Conservation (phyloP, 148 eudicot genomes). For the Rhododendron simsii region DNA sequence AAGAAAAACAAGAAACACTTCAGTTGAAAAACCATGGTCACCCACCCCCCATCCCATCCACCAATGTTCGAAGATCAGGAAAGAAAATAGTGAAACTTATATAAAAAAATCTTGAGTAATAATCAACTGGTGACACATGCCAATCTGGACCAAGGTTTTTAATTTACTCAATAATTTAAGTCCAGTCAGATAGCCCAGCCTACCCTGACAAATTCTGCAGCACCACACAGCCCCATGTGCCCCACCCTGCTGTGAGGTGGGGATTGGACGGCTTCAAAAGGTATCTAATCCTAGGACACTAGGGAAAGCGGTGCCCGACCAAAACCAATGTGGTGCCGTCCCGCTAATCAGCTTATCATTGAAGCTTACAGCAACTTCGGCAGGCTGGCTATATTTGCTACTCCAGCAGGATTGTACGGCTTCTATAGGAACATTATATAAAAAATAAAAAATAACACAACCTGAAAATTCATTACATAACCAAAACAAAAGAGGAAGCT, state of each 20-base stretch:
- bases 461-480: background rate
- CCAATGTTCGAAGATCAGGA: background rate
- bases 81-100: background rate
- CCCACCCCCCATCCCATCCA: background rate
- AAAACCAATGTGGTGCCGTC: background rate
- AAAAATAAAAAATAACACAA: background rate
- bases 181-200: background rate
- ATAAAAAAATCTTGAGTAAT: background rate
- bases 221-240: background rate
- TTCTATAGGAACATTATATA: background rate
- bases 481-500: background rate
- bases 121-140: background rate
- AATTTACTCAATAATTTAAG: background rate
- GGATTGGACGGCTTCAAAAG: background rate
- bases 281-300: background rate
- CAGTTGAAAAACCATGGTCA: background rate
- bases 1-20: background rate
- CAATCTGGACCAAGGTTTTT: background rate
- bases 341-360: background rate
- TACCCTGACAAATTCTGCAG: background rate
- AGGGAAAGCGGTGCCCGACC: background rate
- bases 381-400: background rate
- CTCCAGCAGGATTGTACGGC: background rate
- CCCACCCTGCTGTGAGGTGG: background rate
- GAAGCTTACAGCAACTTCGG: background rate